Conservation (phyloP, 78 protist genomes). For the Isochrysis galbana region DNA sequence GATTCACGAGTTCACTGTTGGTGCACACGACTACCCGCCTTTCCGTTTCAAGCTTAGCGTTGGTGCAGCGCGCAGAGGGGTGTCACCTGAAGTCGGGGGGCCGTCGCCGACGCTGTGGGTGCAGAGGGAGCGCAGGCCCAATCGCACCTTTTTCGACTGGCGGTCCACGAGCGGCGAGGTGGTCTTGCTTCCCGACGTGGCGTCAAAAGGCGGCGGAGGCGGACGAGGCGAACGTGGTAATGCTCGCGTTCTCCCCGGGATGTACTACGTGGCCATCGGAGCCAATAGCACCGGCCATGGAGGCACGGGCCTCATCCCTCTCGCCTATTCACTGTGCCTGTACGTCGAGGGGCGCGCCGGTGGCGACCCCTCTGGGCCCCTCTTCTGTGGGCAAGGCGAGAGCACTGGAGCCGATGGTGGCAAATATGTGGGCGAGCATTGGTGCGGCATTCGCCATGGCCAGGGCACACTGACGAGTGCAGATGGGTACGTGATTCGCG, state of each 20-base stretch:
- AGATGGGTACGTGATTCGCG: background rate
- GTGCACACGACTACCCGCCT: background rate
- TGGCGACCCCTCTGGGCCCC: background rate
- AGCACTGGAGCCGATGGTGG: background rate
- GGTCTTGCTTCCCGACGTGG: background rate
- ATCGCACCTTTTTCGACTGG: background rate
- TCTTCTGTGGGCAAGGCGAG: background rate
- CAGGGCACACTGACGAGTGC: background rate
- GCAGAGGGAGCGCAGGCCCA: background rate
- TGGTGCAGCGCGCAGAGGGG: background rate
- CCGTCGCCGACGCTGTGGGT: background rate
- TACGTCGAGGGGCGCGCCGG: background rate
- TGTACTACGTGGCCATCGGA: background rate
- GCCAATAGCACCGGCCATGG: background rate
- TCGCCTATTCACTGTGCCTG: background rate
- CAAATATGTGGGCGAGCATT: background rate
- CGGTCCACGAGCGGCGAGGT: background rate
- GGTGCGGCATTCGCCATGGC: background rate
- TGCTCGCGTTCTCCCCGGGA: background rate
- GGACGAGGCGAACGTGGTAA: background rate
- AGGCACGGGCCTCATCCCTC: background rate
- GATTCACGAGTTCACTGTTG: background rate
- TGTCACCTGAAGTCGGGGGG: background rate
- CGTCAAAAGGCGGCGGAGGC: background rate
- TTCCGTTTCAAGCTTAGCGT: background rate